phyloP scores from a whole-genome alignment of 2,329 filamentous ascomycete species.

The Apiospora aurea region DNA sequence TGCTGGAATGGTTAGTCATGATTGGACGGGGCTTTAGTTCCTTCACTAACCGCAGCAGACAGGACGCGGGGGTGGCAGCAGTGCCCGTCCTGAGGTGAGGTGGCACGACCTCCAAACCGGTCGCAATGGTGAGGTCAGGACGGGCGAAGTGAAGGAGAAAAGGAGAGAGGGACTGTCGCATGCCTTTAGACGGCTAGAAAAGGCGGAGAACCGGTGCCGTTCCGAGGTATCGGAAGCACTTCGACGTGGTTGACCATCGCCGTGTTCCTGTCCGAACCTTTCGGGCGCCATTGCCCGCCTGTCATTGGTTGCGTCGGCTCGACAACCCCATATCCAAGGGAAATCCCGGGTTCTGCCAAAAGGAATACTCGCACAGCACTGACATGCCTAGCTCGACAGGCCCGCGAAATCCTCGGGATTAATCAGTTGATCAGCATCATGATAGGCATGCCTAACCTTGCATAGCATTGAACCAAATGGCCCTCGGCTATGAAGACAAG shows the following conservation, averaged over 20 bases:
- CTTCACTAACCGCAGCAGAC: slow-evolving; percentile 21
- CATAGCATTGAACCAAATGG: neutral
- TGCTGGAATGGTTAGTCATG: slow-evolving; percentile 14
- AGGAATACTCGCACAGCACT: neutral
- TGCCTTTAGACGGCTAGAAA: slow-evolving; percentile 20
- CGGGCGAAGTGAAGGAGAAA: neutral
- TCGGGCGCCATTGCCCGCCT: slow-evolving; percentile 15
- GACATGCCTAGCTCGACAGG: neutral
- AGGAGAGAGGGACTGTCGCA: neutral
- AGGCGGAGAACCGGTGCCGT: slow-evolving; percentile 24
- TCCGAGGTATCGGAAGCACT: slow-evolving; percentile 22
- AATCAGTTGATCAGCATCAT: neutral
- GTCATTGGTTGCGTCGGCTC: slow-evolving; percentile 16
- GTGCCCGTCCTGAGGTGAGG: slow-evolving; percentile 14
- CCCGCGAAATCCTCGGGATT: slow-evolving; percentile 1
- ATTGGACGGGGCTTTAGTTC: slow-evolving; percentile 15
- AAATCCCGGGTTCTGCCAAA: slow-evolving; percentile 9
- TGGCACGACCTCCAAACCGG: slow-evolving; percentile 10
- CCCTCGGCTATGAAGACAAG: slow-evolving; percentile 1
- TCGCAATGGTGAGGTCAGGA: slow-evolving; percentile 14
- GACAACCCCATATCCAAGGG: slow-evolving; percentile 11
- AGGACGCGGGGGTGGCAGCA: neutral
- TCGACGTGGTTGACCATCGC: slow-evolving; percentile 22
- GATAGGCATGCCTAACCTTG: neutral
- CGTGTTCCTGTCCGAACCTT: slow-evolving; percentile 23